These are phyloP conservation scores for Parietaria judaica DNA, from an alignment of 306 rosid genomes.

Conservation along the genomic window DNA sequence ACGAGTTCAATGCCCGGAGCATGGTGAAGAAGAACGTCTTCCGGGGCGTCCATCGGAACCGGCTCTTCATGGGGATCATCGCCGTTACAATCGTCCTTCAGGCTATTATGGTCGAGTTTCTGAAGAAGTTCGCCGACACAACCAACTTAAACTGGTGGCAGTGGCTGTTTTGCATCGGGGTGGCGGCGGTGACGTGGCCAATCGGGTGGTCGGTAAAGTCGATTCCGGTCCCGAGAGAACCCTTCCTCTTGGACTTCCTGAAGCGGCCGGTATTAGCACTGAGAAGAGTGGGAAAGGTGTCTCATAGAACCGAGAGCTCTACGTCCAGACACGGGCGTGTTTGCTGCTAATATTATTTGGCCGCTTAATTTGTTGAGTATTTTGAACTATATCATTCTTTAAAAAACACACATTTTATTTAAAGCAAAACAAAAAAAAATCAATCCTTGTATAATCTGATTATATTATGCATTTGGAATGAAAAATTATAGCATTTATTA, in stretches of 20 bases:
- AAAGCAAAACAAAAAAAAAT: too few species aligned
- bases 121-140: constrained; percentile 78
- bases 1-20: constrained; percentile 78
- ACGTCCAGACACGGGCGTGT: constrained; percentile 7
- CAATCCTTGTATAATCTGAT: neutral
- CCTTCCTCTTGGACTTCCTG: constrained; percentile 22
- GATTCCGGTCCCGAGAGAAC: constrained; percentile 50
- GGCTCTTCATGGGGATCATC: constrained; percentile 63
- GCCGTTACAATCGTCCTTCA: constrained; percentile 68
- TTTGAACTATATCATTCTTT: too few species aligned
- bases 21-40: constrained; percentile 76
- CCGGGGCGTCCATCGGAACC: constrained; percentile 50
- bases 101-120: constrained; percentile 70
- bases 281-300: neutral
- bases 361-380: neutral
- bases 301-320: constrained; percentile 10
- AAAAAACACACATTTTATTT: too few species aligned
- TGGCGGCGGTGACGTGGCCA: constrained; percentile 77
- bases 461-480: neutral
- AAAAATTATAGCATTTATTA: neutral
- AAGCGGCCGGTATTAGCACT: constrained; percentile 13
- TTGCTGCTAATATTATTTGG: neutral
- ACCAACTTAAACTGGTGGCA: constrained; percentile 48
- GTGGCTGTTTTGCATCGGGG: constrained; percentile 48
- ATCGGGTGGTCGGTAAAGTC: constrained; percentile 60